Percentiles rank a stretch among this genome's conserved stretches.
Conservation (phyloP, 768 basidiomycete genomes). For the Termitomyces bulborhizus region DNA sequence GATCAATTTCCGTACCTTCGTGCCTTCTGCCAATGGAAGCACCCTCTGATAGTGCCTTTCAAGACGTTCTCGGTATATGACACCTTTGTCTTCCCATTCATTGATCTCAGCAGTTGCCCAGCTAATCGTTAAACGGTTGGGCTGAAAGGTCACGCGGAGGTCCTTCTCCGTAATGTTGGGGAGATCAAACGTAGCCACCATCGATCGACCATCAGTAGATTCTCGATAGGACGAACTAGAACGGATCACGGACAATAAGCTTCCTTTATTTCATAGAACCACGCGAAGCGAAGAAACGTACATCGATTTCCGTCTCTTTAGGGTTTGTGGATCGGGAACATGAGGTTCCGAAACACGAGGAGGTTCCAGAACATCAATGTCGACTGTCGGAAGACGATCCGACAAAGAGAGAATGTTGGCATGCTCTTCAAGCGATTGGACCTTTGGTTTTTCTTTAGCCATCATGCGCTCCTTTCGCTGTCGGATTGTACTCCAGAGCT, state of each 20-base stretch:
- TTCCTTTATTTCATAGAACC: conserved; percentile 8
- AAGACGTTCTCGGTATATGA: conserved; percentile 55
- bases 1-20: conserved; percentile 40
- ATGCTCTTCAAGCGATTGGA: conserved; percentile 56
- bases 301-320: conserved; percentile 63
- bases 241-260: conserved; percentile 10
- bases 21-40: conserved; percentile 68
- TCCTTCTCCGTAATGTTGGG: conserved; percentile 66
- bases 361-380: conserved; percentile 32
- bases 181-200: conserved; percentile 68
- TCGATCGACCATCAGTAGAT: conserved; percentile 63
- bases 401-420: conserved; percentile 27
- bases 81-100: conserved; percentile 57
- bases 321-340: conserved; percentile 30
- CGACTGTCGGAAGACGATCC: conserved; percentile 26
- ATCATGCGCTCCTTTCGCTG: conserved; percentile 60
- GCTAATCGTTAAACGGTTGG: conserved; percentile 53
- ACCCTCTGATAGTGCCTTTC: conserved; percentile 62
- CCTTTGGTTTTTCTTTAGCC: conserved; percentile 63
- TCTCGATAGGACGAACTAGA: conserved; percentile 63
- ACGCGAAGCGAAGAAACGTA: conserved; percentile 25
- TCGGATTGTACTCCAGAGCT: conserved; percentile 62
- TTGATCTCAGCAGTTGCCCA: conserved; percentile 57
- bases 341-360: conserved; percentile 33
- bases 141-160: conserved; percentile 69